Evolutionary conservation across 2,329 filamentous ascomycete species (phyloP), one percentile per base, ranked within the genome.

Genomic region (Pezicula neosporulosa): DNA sequence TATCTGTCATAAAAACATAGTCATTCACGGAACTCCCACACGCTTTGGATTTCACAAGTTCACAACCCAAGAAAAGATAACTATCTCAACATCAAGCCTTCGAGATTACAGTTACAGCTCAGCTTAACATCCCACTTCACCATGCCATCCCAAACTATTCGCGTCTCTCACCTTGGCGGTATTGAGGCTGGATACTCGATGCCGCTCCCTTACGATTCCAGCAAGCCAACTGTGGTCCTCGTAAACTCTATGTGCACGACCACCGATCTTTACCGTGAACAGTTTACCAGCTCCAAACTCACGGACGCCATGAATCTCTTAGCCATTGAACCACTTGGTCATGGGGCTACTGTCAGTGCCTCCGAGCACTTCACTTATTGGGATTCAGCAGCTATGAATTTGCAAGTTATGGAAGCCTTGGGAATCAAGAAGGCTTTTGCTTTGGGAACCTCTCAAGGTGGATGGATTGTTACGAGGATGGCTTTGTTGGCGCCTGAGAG

Each of bases 171-270:
- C 62, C 68, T 78, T 9, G 73, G 74, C 37, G 73, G 73, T 56
- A 76, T 75, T 64, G 63, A 63, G 73, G 75, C 41, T 75, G 76
- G 62, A 66, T 72, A 43, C 62, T 44, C 6, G 5, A 44, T 76
- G 33, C 38, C 21, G 47, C 50, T 7, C 69, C 70, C 24, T 67
- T 68, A 75, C 55, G 77, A 85, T 66, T 59, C 72, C 8, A 63
- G 65, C 50, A 80, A 79, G 65, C 76, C 77, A 27, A 80, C 77
- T 3, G 61, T 71, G 38, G 71, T 79, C 24, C 71, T 80, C 56
- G 69, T 79, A 62, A 79, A 78, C 67, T 75, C 76, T 24, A 74
- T 80, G 70, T 77, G 73, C 65, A 76, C 74, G 33, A 77, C 76
- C 1, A 68, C 66, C 3, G 68, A 73, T 1, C 69, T 77, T 15